Evolutionary conservation across 2,329 filamentous ascomycete species (phyloP).

Genomic region (Trichoderma pleuroti): DNA sequence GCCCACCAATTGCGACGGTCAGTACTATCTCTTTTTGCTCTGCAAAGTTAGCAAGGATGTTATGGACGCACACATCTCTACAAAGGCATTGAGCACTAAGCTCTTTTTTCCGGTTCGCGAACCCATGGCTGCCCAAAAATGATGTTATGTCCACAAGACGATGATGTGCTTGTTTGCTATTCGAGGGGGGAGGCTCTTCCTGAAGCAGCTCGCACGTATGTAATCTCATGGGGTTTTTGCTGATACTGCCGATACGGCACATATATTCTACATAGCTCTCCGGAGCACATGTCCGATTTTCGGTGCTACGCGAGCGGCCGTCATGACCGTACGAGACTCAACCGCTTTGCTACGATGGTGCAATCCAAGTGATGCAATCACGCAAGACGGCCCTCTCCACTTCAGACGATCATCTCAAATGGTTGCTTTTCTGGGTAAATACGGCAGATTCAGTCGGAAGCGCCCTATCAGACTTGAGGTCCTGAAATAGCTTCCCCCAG

Average conservation of each 20-base stretch:
- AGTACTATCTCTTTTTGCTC: not conserved
- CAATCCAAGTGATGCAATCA: slow-evolving; percentile 9
- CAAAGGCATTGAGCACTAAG: slow-evolving; percentile 43
- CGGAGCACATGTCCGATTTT: slow-evolving; percentile 6
- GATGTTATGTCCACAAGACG: not conserved
- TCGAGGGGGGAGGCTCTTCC: not conserved
- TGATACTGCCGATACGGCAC: slow-evolving; percentile 1
- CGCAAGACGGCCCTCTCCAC: slow-evolving; percentile 10
- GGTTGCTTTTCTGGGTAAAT: slow-evolving; percentile 6
- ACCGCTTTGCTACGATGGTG: not conserved
- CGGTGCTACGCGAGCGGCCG: not conserved
- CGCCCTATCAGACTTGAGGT: not conserved
- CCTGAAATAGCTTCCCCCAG: not conserved
- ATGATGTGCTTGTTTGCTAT: slow-evolving; percentile 16
- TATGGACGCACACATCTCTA: slow-evolving; percentile 36
- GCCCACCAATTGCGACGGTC: not conserved
- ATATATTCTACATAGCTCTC: not conserved
- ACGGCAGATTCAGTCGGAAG: not conserved
- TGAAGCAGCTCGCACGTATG: not conserved
- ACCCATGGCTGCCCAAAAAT: slow-evolving; percentile 13
- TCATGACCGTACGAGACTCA: not conserved
- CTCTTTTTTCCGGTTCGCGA: slow-evolving; percentile 32
- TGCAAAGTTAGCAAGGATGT: not conserved
- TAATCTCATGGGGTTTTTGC: not conserved
- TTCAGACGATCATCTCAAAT: not conserved